phyloP scores from a whole-genome alignment of 371 early-diverging fungal species.

The Agmasoma carcini region DNA sequence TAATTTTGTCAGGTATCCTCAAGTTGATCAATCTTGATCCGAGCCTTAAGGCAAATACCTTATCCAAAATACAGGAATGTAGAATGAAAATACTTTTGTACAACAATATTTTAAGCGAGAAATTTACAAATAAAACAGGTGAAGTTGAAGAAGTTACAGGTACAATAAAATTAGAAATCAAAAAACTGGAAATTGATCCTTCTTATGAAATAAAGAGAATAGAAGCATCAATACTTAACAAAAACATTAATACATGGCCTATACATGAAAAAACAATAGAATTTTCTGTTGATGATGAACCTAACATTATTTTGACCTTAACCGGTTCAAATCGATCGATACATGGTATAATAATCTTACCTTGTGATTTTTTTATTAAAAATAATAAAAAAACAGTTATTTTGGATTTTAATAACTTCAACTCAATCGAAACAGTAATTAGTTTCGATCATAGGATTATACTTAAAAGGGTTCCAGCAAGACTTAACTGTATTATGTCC shows the following conservation, averaged over 20 bases:
- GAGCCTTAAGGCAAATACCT: not conserved
- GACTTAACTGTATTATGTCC: slow-evolving; percentile 21
- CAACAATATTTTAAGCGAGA: not conserved
- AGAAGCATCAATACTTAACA: slow-evolving; percentile 15
- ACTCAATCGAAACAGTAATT: slow-evolving; percentile 21
- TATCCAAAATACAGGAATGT: not conserved
- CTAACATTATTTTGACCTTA: not conserved
- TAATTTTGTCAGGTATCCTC: not conserved
- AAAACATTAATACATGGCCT: not conserved
- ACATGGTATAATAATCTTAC: slow-evolving; percentile 38
- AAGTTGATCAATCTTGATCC: not conserved
- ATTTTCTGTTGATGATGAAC: not conserved
- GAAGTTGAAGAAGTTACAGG: slow-evolving; percentile 4
- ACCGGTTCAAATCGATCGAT: slow-evolving; percentile 6
- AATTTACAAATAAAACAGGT: not conserved
- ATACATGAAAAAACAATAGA: not conserved
- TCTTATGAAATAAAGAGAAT: slow-evolving; percentile 4
- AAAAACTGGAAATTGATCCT: slow-evolving; percentile 13
- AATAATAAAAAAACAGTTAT: slow-evolving; percentile 10
- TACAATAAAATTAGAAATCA: slow-evolving; percentile 2
- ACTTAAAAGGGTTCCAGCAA: slow-evolving; percentile 19
- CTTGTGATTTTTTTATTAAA: slow-evolving; percentile 41
- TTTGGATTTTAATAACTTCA: slow-evolving; percentile 30
- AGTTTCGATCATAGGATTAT: slow-evolving; percentile 12
- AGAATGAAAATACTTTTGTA: not conserved